Conservation (phyloP, 1,139 yeast genomes). For the Pichia kudriavzevii region DNA sequence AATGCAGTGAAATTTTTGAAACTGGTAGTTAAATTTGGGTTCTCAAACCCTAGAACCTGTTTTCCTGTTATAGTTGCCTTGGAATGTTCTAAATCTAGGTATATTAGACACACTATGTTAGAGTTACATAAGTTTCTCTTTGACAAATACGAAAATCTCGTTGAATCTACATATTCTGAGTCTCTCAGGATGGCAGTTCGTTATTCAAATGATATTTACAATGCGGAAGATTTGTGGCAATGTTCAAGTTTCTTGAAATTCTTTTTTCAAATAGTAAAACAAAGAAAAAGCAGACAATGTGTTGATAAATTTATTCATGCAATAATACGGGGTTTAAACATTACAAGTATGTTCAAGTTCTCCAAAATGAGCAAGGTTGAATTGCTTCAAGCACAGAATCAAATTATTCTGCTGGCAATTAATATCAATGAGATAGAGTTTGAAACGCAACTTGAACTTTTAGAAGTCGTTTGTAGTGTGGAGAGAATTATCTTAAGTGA, state of each 20-base stretch:
- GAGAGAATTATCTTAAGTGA: slow-evolving; percentile 26
- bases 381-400: slow-evolving; percentile 26
- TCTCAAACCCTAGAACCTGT: slow-evolving; percentile 65
- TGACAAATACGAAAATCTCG: slow-evolving; percentile 62
- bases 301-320: slow-evolving; percentile 39
- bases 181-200: slow-evolving; percentile 53
- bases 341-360: slow-evolving; percentile 35
- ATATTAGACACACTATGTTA: slow-evolving; percentile 42
- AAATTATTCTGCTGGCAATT: slow-evolving; percentile 31
- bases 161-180: slow-evolving; percentile 56
- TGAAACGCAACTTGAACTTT: slow-evolving; percentile 35
- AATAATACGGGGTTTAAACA: slow-evolving; percentile 30
- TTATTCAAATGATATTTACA: slow-evolving; percentile 32
- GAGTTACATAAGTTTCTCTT: slow-evolving; percentile 48
- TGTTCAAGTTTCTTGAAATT: slow-evolving; percentile 24
- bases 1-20: slow-evolving; percentile 48
- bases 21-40: slow-evolving; percentile 53
- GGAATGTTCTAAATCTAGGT: slow-evolving; percentile 43
- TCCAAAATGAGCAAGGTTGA: slow-evolving; percentile 42
- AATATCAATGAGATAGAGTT: slow-evolving; percentile 37
- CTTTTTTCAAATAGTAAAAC: slow-evolving; percentile 39
- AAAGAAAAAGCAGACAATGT: slow-evolving; percentile 39
- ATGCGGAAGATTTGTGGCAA: slow-evolving; percentile 13
- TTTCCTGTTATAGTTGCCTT: slow-evolving; percentile 66
- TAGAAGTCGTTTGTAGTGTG: slow-evolving; percentile 20